Base-by-base conservation (phyloP, 2,329 filamentous ascomycete genomes). In the Microsporum audouinii region DNA sequence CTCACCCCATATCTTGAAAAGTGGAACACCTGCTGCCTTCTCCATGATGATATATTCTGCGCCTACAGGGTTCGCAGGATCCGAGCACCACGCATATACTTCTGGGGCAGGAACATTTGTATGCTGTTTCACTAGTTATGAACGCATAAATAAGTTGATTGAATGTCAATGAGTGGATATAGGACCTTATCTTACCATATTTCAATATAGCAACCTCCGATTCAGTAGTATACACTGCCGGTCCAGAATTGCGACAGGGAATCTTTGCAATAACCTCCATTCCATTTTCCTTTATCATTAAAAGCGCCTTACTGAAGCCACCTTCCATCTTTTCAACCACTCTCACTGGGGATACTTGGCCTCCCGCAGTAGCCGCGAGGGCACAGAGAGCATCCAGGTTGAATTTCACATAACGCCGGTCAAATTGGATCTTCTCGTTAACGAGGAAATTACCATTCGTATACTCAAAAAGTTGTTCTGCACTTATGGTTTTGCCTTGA, bases 231-330 rank as follows among this genome's bases (percentile, higher is more conserved):
- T 66, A 66, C 1, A 36, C 58, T 3, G 67, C n/a, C 23, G 68
- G 68, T 5, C 71, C 71, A 58, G 70, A 65, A 64, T 68, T 70
- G 0, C 47, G 68, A 61, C 66, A 72, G 0, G 71, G 70, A 38
- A 73, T 66, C 27, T 72, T 72, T 1, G 70, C 71, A 58, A 74
- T 66, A 1, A 72, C 60, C 56, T 72, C 68, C 1, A 36, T 65
- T 31, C 68, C 68, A 62, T 73, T 64, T 17, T 62, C 63, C 49
- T 63, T 72, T 58, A 14, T 67, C 62, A 73, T 65, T 2, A 70
- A 39, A 12, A 73, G 63, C 47, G 68, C 71, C 59, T 72, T 74
- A 63, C 66, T 71, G 58, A 72, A 72, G 1, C 66, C 67, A 23
- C 71, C 69, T 60, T 73, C 70, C 62, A 70, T 61, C 59, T 70